These are phyloP conservation scores for Papiliotrema terrestris DNA, from an alignment of 1,284 basidiomycete species.

Conservation along the genomic window DNA sequence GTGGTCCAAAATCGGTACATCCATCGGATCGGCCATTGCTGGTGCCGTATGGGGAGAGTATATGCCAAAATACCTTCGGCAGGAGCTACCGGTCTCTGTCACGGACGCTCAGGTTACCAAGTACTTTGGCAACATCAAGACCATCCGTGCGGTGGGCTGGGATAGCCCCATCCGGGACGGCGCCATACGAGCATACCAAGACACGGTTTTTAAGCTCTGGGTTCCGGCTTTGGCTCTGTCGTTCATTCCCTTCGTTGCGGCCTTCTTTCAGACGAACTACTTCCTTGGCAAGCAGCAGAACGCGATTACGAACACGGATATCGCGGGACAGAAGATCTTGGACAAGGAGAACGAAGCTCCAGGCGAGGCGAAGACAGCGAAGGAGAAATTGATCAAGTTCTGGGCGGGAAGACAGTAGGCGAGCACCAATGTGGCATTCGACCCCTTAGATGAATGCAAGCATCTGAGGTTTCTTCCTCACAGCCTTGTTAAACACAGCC, in stretches of 20 bases:
- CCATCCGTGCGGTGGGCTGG: not conserved
- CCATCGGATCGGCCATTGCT: conserved; percentile 38
- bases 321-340: not conserved
- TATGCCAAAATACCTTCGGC: not conserved
- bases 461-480: no score
- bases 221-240: conserved; percentile 13
- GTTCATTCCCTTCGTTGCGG: conserved; percentile 18
- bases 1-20: conserved; percentile 41
- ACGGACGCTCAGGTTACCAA: conserved; percentile 15
- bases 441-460: no score
- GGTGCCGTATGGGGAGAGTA: conserved; percentile 38
- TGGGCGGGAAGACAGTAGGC: no score
- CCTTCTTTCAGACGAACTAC: conserved; percentile 22
- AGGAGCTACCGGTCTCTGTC: conserved; percentile 3
- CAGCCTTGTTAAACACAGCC: no score
- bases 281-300: conserved; percentile 32
- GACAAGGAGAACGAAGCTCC: no score
- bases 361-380: no score
- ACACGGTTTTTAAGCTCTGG: conserved; percentile 10
- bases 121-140: conserved; percentile 7
- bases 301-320: conserved; percentile 12
- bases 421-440: no score
- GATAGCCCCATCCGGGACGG: not conserved
- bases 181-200: not conserved
- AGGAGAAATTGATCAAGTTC: no score